These are phyloP conservation scores for Dendrobium nobile DNA, from an alignment of 106 monocot species.

Conservation along the genomic window DNA sequence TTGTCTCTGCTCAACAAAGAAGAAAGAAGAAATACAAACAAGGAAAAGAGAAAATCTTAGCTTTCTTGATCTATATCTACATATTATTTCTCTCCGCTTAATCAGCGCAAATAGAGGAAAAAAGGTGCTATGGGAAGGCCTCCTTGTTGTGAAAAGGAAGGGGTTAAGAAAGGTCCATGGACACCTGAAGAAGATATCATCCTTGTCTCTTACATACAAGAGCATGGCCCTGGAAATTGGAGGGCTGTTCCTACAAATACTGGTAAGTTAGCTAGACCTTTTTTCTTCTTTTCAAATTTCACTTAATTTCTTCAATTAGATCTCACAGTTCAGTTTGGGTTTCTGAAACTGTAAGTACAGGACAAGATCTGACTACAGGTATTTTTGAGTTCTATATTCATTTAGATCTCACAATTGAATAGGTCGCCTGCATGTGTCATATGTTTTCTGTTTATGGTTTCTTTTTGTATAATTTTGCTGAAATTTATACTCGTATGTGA, in stretches of 20 bases:
- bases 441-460: no score
- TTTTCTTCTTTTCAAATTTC: no score
- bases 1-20: neutral
- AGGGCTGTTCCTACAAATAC: slow-evolving; percentile 39
- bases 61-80: neutral
- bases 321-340: neutral
- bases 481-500: no score
- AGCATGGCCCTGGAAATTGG: slow-evolving; percentile 48
- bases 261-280: slow-evolving; percentile 9
- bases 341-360: neutral
- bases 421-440: no score
- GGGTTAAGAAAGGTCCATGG: slow-evolving; percentile 55
- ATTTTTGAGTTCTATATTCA: neutral
- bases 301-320: neutral
- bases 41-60: neutral
- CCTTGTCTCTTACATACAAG: slow-evolving; percentile 36
- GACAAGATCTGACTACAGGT: no score
- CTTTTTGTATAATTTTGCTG: no score
- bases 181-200: slow-evolving; percentile 50
- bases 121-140: slow-evolving; percentile 28
- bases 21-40: neutral
- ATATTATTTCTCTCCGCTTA: neutral
- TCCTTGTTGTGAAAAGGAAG: slow-evolving; percentile 36
- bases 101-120: neutral
- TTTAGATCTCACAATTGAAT: neutral